Percentiles rank a stretch among this genome's conserved stretches.
phyloP scores from a whole-genome alignment of 805 yeast species.

The Lipomyces yamanashiensis region DNA sequence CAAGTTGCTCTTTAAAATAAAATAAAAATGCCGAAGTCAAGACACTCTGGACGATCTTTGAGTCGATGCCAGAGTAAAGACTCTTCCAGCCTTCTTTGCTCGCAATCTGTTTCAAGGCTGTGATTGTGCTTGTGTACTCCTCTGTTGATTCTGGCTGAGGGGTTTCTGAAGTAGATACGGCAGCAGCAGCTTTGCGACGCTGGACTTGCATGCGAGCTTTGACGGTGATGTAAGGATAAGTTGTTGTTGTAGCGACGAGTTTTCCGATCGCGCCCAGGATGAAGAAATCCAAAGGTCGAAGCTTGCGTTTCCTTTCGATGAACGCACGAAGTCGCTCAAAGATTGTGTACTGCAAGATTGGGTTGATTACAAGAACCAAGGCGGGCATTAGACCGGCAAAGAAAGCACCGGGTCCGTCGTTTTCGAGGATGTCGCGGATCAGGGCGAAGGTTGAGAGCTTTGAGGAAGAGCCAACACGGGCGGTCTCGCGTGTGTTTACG shows the following conservation, averaged over 20 bases:
- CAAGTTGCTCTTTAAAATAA: constrained; percentile 86
- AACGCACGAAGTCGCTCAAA: constrained; percentile 82
- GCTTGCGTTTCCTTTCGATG: constrained; percentile 59
- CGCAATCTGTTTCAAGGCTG: constrained; percentile 59
- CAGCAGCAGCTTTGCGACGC: constrained; percentile 48
- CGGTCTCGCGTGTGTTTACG: constrained; percentile 87
- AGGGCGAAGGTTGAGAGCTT: constrained; percentile 57
- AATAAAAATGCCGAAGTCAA: constrained; percentile 88
- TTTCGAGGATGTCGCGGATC: constrained; percentile 63
- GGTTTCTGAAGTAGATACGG: constrained; percentile 39
- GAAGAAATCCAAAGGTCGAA: constrained; percentile 76
- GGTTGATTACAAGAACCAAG: constrained; percentile 80
- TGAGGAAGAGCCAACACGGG: constrained; percentile 45
- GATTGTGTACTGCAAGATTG: constrained; percentile 88
- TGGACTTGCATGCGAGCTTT: constrained; percentile 79
- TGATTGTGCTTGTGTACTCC: constrained; percentile 37
- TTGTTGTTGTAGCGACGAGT: constrained; percentile 81
- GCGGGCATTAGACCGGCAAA: constrained; percentile 91
- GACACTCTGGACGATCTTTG: constrained; percentile 82
- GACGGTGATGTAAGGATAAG: constrained; percentile 90
- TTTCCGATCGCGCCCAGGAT: constrained; percentile 88
- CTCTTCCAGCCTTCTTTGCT: constrained; percentile 73
- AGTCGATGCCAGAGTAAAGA: constrained; percentile 78
- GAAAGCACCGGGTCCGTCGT: constrained; percentile 72
- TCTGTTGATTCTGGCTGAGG: not conserved